Evolutionary conservation across 176 grass and related monocot species (phyloP), one percentile per base, ranked within the genome.

Genomic region (Alloteropsis semialata): DNA sequence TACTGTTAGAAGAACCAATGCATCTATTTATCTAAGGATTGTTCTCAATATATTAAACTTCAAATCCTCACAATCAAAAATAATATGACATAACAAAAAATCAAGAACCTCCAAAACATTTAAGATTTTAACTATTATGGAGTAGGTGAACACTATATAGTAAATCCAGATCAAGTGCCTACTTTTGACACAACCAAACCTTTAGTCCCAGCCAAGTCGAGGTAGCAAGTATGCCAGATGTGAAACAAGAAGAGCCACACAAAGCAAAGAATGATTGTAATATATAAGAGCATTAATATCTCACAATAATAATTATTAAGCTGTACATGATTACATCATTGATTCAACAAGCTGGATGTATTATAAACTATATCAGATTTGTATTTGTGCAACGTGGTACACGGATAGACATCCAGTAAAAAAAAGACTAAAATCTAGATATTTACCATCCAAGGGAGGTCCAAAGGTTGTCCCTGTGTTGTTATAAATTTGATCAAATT

Each of bases 401-500:
- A 65, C 76, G 74, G n/a, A 73, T 10, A 65, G 29, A 37, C 18
- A 67, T 84, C 60, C 24, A 38, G 38, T 67, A 54, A 19, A 66
- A 37, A 72, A 14, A 82, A 82, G 13, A 29, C 34, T 62, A 77
- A 22, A 54, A 54, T 72, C 42, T 56, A 66, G 11, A 78, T 50
- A 90, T 78, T 25, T 90, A 95, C 93, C 91, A 88, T 93, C 91
- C 89, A 83, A 94, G 75, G 82, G 82, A 0, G 87, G 87, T 69
- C 55, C 73, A 45, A 93, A 21, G 60, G 82, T 64, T 60, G 69
- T 53, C 13, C 57, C 85, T 75, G 89, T 36, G 65, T 54, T 85
- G 42, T 87, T 74, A 78, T 94, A 99, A 81, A 99, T 90, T 87
- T 80, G 77, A 22, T 94, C 93, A 90, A 99, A 99, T 28, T 96